Evolutionary conservation across 176 grass and related monocot species (phyloP), one percentile per base, ranked within the genome.

Genomic region (Puya raimondii): DNA sequence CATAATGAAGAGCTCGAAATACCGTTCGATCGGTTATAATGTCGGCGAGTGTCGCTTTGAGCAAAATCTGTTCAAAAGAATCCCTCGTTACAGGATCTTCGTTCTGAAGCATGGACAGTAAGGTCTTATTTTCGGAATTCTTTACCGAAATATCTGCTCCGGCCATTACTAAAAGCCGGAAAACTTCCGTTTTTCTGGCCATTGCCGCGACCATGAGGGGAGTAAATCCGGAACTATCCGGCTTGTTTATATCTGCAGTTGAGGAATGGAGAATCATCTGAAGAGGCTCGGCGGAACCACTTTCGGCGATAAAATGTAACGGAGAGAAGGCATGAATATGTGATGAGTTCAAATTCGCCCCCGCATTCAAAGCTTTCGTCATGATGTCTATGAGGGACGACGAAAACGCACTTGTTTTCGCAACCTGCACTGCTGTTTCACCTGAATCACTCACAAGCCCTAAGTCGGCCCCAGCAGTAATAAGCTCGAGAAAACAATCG

Each of bases 1-100:
- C 87, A 54, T 85, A 89, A 65, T 89, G 87, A 13, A 85, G 65
- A 65, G 82, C 79, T 20, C 74, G 76, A 73, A 89, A 89, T 54
- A 50, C 23, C 66, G 23, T 56, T 23, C 72, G 70, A 22, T 66
- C 64, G 50, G 73, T 53, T 64, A 89, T 61, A 12, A 63, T 59
- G 56, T 85, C 67, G 12, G 79, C 72, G 21, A 89, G 74, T 64
- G 64, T 71, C 5, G 87, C 82, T 64, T 75, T 58, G 22, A 85
- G 68, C 56, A 89, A 66, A 53, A 85, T 73, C 27, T 85, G 75
- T 65, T 89, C 79, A 66, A 89, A 89, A 68, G 52, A 76, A 59
- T 82, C 79, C 69, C 79, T 79, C 16, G 14, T 73, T 17, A 72
- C 63, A 63, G 78, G 16, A 72, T 72, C 64, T 73, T 76, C 78